Percentiles rank a stretch among this genome's conserved stretches.
Conservation (phyloP, 495 filamentous ascomycete species). For the Letharia columbiana region DNA sequence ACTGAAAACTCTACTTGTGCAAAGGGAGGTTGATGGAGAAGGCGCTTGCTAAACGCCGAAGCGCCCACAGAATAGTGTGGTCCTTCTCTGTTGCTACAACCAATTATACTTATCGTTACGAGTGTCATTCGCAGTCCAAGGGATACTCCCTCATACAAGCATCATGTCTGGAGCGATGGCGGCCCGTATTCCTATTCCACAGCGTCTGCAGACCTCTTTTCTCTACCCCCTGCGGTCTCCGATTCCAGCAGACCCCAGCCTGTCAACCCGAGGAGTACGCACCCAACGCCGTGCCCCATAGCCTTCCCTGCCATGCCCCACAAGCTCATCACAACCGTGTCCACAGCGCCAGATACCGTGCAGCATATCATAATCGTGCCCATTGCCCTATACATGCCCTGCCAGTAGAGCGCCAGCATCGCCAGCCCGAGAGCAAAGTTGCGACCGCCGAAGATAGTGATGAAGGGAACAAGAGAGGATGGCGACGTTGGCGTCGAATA, state of each 20-base stretch:
- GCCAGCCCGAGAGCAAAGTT: background rate
- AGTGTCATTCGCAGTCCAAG: background rate
- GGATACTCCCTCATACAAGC: background rate
- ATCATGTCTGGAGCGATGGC: background rate
- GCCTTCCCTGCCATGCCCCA: background rate
- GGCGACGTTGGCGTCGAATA: background rate
- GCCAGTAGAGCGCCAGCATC: background rate
- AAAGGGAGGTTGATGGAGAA: conserved; percentile 1
- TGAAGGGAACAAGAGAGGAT: background rate
- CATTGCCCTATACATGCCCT: background rate
- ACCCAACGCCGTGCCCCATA: background rate
- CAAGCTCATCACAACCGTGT: background rate
- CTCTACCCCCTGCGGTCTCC: background rate
- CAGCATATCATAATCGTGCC: background rate
- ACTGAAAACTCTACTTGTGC: too few species aligned
- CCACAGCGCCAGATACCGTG: background rate
- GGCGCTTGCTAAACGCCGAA: conserved; percentile 1
- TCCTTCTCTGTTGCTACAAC: background rate
- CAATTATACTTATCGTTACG: background rate
- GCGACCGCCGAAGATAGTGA: background rate
- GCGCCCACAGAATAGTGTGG: background rate
- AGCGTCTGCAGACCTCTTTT: background rate
- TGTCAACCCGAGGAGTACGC: background rate
- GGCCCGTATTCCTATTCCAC: background rate
- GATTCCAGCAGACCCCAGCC: background rate